phyloP scores from a whole-genome alignment of 441 rosid species.

The Eruca vesicaria region DNA sequence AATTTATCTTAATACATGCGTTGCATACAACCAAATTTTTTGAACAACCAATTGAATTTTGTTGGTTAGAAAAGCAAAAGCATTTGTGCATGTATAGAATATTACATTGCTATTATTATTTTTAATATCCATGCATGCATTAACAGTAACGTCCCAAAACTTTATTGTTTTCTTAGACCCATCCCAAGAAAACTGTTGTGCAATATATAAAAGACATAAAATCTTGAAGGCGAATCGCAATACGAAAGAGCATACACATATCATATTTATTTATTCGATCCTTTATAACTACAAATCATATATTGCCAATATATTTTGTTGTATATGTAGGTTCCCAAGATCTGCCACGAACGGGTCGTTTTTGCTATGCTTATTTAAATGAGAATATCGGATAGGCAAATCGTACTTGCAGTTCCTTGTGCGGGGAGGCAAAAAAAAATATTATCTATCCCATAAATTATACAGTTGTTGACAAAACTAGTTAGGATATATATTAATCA shows the following conservation, averaged over 20 bases:
- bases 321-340: slow-evolving; percentile 9
- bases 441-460: slow-evolving; percentile 6
- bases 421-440: slow-evolving; percentile 11
- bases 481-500: not conserved
- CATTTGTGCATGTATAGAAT: not conserved
- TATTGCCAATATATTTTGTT: not conserved
- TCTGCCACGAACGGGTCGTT: slow-evolving; percentile 14
- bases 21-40: not conserved
- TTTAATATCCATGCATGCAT: not conserved
- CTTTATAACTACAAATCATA: not conserved
- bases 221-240: not conserved
- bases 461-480: slow-evolving; percentile 1
- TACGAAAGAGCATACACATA: not conserved
- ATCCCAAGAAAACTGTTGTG: not conserved
- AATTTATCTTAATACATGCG: not conserved
- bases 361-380: slow-evolving; percentile 17
- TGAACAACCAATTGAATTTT: not conserved
- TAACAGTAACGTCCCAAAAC: not conserved
- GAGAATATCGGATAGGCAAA: slow-evolving; percentile 6
- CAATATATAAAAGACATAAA: not conserved
- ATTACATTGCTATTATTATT: not conserved
- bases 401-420: slow-evolving; percentile 29
- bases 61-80: not conserved
- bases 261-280: not conserved
- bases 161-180: not conserved